phyloP scores from a whole-genome alignment of 257 asterid species.

The Petunia secreta region DNA sequence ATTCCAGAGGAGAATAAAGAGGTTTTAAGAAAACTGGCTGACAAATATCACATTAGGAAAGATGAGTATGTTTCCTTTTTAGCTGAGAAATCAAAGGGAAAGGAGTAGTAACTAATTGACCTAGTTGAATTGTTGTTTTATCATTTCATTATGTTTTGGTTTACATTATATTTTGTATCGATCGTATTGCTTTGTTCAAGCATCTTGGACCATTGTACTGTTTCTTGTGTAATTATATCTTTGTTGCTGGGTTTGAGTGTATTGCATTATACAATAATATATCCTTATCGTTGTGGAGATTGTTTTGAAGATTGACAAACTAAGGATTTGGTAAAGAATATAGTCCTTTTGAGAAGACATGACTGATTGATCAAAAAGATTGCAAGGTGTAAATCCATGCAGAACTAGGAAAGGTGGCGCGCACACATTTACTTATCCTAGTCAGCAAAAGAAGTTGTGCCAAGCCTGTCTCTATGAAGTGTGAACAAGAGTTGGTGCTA shows the following conservation, averaged over 20 bases:
- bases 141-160: background rate
- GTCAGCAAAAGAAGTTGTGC: too few species aligned
- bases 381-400: too few species aligned
- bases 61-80: conserved; percentile 22
- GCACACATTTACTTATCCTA: too few species aligned
- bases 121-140: background rate
- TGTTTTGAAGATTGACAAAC: too few species aligned
- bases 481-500: too few species aligned
- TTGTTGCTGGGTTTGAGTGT: background rate
- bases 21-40: conserved; percentile 15
- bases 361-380: too few species aligned
- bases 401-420: too few species aligned
- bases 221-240: background rate
- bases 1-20: conserved; percentile 18
- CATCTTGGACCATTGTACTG: background rate
- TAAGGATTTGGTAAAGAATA: too few species aligned
- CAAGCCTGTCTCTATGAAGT: too few species aligned
- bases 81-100: conserved; percentile 14
- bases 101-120: background rate
- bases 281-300: too few species aligned
- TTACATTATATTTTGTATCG: background rate
- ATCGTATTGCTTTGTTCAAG: background rate
- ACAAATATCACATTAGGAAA: conserved; percentile 21
- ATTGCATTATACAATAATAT: background rate
- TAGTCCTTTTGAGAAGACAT: too few species aligned